phyloP scores from a whole-genome alignment of 441 rosid genomes.

The Gossypium davidsonii region DNA sequence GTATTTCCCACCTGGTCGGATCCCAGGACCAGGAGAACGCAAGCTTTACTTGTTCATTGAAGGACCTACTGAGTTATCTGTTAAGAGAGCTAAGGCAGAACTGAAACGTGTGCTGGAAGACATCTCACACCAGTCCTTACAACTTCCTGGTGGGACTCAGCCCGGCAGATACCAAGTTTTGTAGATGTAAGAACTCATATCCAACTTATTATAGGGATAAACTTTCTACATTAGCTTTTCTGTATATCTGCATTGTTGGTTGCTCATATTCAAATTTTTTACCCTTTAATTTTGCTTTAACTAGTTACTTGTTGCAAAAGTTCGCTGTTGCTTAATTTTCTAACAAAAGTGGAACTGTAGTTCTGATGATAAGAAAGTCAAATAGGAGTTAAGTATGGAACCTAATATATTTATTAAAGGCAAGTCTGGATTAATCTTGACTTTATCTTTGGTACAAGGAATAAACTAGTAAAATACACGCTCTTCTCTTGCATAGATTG shows the following conservation, averaged over 20 bases:
- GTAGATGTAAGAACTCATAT: constrained; percentile 55
- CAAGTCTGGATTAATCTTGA: constrained; percentile 8
- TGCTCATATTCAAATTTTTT: not conserved
- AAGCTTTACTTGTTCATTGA: constrained; percentile 87
- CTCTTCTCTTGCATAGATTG: constrained; percentile 21
- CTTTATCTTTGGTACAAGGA: constrained; percentile 3
- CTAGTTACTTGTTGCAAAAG: not conserved
- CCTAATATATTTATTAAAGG: not conserved
- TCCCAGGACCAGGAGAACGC: constrained; percentile 68
- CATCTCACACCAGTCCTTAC: constrained; percentile 67
- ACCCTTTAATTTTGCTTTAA: not conserved
- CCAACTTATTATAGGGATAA: not conserved
- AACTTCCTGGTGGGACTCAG: constrained; percentile 86
- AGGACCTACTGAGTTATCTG: constrained; percentile 82
- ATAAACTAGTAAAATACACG: constrained; percentile 4
- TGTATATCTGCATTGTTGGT: constrained; percentile 3
- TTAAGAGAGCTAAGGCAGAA: constrained; percentile 79
- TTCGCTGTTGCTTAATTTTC: not conserved
- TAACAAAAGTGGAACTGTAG: not conserved
- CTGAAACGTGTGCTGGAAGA: constrained; percentile 87
- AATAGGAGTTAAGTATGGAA: constrained; percentile 1
- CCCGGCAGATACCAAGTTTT: constrained; percentile 87
- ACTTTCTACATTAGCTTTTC: not conserved
- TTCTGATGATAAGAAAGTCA: not conserved
- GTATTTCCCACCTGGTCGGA: constrained; percentile 57